phyloP scores from a whole-genome alignment of 495 filamentous ascomycete genomes.

The Neurospora sp. region DNA sequence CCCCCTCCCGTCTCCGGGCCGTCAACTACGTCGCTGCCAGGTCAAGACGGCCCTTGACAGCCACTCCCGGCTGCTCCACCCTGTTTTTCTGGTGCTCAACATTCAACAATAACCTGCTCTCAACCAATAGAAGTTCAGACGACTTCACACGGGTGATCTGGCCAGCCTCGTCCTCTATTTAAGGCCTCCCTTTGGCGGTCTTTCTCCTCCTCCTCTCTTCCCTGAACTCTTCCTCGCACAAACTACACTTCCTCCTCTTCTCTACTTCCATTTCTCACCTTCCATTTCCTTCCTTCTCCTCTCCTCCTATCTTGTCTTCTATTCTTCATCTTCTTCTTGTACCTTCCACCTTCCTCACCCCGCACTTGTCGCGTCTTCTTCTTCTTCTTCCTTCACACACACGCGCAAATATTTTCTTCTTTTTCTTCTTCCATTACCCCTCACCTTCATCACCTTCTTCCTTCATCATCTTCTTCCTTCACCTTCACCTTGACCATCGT shows the following conservation, averaged over 20 bases:
- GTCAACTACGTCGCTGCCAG: not conserved
- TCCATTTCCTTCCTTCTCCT: not conserved
- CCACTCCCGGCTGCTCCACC: slow-evolving; percentile 7
- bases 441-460: not conserved
- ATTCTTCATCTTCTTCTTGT: not conserved
- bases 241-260: not conserved
- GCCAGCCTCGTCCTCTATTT: not conserved
- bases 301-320: not conserved
- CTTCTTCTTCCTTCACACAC: not conserved
- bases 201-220: not conserved
- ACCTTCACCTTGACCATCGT: not conserved
- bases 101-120: slow-evolving; percentile 5
- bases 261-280: not conserved
- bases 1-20: not conserved
- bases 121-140: not conserved
- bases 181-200: not conserved
- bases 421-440: not conserved
- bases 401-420: not conserved
- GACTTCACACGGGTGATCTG: not conserved
- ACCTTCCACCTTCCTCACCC: not conserved
- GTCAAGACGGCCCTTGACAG: not conserved
- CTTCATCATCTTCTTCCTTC: not conserved
- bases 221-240: not conserved
- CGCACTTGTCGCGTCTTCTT: not conserved
- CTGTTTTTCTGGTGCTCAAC: not conserved